Base-by-base conservation (phyloP, 1,284 basidiomycete genomes). In the Apiotrichum mycotoxinovorans region DNA sequence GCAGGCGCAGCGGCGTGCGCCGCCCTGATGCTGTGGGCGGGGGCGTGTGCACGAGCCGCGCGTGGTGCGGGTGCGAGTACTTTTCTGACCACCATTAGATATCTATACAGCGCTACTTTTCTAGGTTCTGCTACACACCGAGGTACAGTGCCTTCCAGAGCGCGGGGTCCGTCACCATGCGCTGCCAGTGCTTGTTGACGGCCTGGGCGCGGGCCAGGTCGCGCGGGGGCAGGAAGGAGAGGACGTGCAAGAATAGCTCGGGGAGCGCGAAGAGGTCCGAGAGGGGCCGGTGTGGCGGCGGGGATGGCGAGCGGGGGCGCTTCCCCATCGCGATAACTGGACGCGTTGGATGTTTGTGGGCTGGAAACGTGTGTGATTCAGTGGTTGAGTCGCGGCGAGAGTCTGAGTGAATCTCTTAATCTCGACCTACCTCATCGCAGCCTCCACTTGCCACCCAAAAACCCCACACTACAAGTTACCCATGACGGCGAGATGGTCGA, bases 181-280 rank as follows among this genome's bases (percentile, higher is more conserved):
- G 56, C 17, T 62, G 63, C 73, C 74, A 78, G 43, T 76, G 72
- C 46, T 51, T 58, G 47, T 56, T 68, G 4, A 77, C 75, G 1
- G 64, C 52, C 59, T 78, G 75, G 4, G 69, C 64, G n/a, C 45
- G 56, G 0, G 68, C 72, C 14, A 78, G 65, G 25, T 75, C 72
- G 17, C 56, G 45, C 9, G 71, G 61, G 15, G 58, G 40, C 10
- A 78, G 64, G 48, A 72, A 75, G 3, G 66, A 68, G 12, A 78
- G 61, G 26, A 78, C 70, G 33, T 73, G 69, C 4, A 78, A 66
- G 54, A 78, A 76, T 35, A 78, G 68, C 66, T 78, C 76, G 51
- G 75, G 68, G 44, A 71, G 73, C 2, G 60, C 62, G 54, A 74
- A 75, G 20, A 74, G 62, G 38, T 63, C 66, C 8, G 57, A 23